phyloP scores from a whole-genome alignment of 805 yeast species.

The Hanseniaspora osmophila region DNA sequence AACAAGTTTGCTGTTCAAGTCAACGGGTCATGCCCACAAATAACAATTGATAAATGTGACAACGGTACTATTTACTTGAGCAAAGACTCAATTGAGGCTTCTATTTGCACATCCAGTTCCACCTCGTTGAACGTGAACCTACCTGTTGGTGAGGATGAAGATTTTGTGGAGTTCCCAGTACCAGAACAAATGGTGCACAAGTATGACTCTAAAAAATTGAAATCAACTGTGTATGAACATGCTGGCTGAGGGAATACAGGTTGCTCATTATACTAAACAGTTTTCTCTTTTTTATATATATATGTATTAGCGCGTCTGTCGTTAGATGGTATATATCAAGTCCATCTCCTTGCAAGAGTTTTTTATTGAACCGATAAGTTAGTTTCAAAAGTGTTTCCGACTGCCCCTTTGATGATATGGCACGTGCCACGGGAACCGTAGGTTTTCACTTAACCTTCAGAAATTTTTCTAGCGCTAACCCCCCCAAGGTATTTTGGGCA shows the following conservation, averaged over 20 bases:
- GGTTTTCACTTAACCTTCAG: too few species aligned
- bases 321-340: too few species aligned
- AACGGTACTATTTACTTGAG: slow-evolving; percentile 72
- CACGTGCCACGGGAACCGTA: too few species aligned
- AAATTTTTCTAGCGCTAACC: too few species aligned
- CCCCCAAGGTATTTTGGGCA: too few species aligned
- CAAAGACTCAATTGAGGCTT: slow-evolving; percentile 54
- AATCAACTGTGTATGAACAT: slow-evolving; percentile 66
- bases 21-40: slow-evolving; percentile 65
- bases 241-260: slow-evolving; percentile 34
- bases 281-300: too few species aligned
- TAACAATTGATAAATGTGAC: slow-evolving; percentile 79
- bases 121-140: slow-evolving; percentile 77
- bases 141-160: slow-evolving; percentile 57
- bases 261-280: too few species aligned
- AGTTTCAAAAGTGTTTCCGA: too few species aligned
- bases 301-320: too few species aligned
- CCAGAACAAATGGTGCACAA: slow-evolving; percentile 87
- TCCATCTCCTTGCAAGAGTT: too few species aligned
- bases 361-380: too few species aligned
- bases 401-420: too few species aligned
- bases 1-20: slow-evolving; percentile 74
- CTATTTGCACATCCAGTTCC: slow-evolving; percentile 71
- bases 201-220: slow-evolving; percentile 19
- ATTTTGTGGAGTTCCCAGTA: slow-evolving; percentile 64